Conservation (phyloP, 2,329 filamentous ascomycete genomes). For the Furcasterigmium sp. region DNA sequence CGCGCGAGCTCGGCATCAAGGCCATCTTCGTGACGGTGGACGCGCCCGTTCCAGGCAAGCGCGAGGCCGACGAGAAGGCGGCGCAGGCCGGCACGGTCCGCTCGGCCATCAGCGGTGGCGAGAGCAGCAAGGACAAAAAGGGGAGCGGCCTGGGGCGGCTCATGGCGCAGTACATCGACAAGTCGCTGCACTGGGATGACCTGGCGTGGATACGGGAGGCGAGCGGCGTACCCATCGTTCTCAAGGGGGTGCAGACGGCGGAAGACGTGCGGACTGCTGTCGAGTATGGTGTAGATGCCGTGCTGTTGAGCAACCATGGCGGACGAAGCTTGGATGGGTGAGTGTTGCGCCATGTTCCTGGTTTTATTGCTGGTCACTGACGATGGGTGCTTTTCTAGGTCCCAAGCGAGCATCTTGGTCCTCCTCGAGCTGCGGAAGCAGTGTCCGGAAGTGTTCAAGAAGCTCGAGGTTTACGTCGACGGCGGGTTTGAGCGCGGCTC, state of each 20-base stretch:
- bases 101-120: slow-evolving; percentile 32
- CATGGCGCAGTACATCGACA: slow-evolving; percentile 46
- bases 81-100: slow-evolving; percentile 34
- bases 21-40: slow-evolving; percentile 50
- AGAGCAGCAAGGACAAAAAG: slow-evolving; percentile 42
- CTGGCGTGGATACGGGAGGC: slow-evolving; percentile 56
- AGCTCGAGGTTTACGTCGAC: slow-evolving; percentile 59
- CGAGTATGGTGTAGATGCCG: slow-evolving; percentile 57
- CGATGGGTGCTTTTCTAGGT: background rate
- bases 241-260: slow-evolving; percentile 68
- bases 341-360: background rate
- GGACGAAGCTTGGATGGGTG: slow-evolving; percentile 44
- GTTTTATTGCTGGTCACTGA: too few relatives aligned
- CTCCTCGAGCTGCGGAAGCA: slow-evolving; percentile 58
- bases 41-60: slow-evolving; percentile 48
- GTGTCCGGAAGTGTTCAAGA: slow-evolving; percentile 54
- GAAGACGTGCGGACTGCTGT: slow-evolving; percentile 57
- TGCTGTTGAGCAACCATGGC: slow-evolving; percentile 67
- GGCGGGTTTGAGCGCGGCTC: slow-evolving; percentile 61
- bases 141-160: slow-evolving; percentile 46
- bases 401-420: background rate
- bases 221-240: slow-evolving; percentile 48
- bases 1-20: slow-evolving; percentile 40
- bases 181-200: slow-evolving; percentile 52
- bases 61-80: slow-evolving; percentile 50